Evolutionary conservation across 2,329 filamentous ascomycete genomes (phyloP).

Genomic region (Mollisiaceae sp.): DNA sequence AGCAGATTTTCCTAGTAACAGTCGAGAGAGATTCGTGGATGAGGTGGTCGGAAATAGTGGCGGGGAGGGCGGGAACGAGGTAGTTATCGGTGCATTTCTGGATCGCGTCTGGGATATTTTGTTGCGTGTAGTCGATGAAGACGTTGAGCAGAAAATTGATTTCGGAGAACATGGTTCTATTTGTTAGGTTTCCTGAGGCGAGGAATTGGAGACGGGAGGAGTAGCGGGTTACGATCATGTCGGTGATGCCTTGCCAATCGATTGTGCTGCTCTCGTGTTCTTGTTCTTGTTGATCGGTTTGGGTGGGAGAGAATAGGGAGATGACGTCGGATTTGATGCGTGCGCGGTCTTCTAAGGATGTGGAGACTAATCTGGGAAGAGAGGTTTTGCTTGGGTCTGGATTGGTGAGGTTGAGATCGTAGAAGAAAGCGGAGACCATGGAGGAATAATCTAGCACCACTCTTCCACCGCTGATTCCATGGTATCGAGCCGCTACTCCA

Average conservation of each 20-base stretch:
- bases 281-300: conserved; percentile 29
- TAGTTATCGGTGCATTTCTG: conserved; percentile 55
- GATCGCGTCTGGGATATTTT: conserved; percentile 47
- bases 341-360: conserved; percentile 37
- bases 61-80: conserved; percentile 42
- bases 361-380: conserved; percentile 33
- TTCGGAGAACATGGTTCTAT: conserved; percentile 44
- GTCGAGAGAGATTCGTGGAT: conserved; percentile 51
- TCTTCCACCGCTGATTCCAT: conserved; percentile 49
- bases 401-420: conserved; percentile 39
- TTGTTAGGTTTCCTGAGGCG: conserved; percentile 13
- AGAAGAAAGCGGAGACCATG: conserved; percentile 41
- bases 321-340: conserved; percentile 51
- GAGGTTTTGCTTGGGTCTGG: conserved; percentile 27
- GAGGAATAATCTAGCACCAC: conserved; percentile 39
- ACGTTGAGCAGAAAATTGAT: conserved; percentile 48
- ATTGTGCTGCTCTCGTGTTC: conserved; percentile 23
- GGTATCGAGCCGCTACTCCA: conserved; percentile 48
- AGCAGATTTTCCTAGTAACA: conserved; percentile 50
- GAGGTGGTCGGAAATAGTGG: conserved; percentile 50
- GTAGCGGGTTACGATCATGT: conserved; percentile 70
- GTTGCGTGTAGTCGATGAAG: conserved; percentile 50
- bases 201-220: conserved; percentile 54
- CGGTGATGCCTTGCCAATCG: conserved; percentile 68
- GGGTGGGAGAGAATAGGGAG: conserved; percentile 43